phyloP scores from a whole-genome alignment of 2,329 filamentous ascomycete genomes.

The Cordyceps militaris region DNA sequence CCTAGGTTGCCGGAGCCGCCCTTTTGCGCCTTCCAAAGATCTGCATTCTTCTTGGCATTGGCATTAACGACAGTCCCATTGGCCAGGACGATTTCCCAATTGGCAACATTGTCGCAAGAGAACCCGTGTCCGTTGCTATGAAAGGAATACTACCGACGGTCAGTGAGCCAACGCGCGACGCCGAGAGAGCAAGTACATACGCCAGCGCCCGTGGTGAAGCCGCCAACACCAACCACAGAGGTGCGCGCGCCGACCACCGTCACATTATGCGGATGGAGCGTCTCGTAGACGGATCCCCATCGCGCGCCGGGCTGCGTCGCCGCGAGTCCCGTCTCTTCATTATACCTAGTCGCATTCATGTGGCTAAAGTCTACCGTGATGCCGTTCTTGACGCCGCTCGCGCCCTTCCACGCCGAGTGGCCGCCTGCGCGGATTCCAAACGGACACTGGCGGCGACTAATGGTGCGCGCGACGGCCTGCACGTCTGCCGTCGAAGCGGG shows the following conservation, averaged over 20 bases:
- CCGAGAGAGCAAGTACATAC: conserved; percentile 12
- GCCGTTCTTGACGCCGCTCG: conserved; percentile 22
- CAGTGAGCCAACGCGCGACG: not conserved
- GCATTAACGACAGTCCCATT: conserved; percentile 35
- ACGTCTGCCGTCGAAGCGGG: conserved; percentile 21
- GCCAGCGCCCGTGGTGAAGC: conserved; percentile 23
- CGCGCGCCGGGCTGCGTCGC: conserved; percentile 32
- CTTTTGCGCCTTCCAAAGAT: conserved; percentile 39
- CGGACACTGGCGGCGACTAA: conserved; percentile 19
- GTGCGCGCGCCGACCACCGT: conserved; percentile 38
- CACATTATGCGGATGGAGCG: conserved; percentile 26
- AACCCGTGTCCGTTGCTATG: conserved; percentile 29
- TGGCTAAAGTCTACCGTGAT: conserved; percentile 24
- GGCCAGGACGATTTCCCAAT: conserved; percentile 37
- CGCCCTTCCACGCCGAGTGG: conserved; percentile 26
- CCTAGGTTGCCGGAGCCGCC: conserved; percentile 42
- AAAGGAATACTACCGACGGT: conserved; percentile 22
- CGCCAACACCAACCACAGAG: conserved; percentile 25
- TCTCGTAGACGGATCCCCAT: conserved; percentile 29
- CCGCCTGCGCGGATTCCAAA: conserved; percentile 27
- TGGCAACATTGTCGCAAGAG: conserved; percentile 33
- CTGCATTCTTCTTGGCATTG: conserved; percentile 28
- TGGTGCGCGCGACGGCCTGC: conserved; percentile 18
- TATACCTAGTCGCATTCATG: conserved; percentile 26
- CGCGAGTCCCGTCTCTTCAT: conserved; percentile 22